Base-by-base conservation (phyloP, 306 rosid genomes). In the Notholithocarpus densiflorus region DNA sequence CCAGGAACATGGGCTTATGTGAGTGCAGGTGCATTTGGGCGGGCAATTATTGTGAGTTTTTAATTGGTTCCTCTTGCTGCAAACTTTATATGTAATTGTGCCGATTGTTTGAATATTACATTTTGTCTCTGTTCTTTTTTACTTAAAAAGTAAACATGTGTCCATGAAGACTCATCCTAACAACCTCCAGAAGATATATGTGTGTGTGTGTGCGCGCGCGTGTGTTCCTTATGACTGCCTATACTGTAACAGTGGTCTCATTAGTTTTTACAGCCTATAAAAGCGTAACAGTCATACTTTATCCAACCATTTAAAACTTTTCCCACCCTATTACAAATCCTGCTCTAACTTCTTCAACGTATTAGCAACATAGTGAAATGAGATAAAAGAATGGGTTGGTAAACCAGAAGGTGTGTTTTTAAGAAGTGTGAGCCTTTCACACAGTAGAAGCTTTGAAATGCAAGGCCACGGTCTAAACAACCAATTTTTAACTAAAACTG, bases 1-100 rank as follows among this genome's bases (percentile, higher is more conserved):
- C 99, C 99, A n/a, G 99, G 99, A 83, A 81, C 99, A 76, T 95
- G 99, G 99, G 99, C 99, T 76, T 95, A 95, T 26, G 99, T 95
- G 80, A 93, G 99, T 83, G 99, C 99, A 11, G 99, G 99, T 73
- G 99, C 99, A 76, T 93, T 95, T 84, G 99, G 99, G 81, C 89
- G 99, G 78, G 99, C 98, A 27, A 88, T 95, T 73, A 88, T 95
- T 79, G 98, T 95, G 84, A 92, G 98, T 94, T 81, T 78, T 37
- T 77, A 69, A 29, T 61, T 76, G 21, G 37, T 64, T 73, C 51
- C 40, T 57, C 11, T 18, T 68, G n/a, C 53, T 13, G 59, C 27
- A 37, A 19, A 20, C 6, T 14, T n/a, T 17, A 21, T 61, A 19
- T 34, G 24, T n/a, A 66, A 43, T 23, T 0, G 4, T 59, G 20